Evolutionary conservation across 768 basidiomycete species (phyloP), one percentile per base, ranked within the genome.

Genomic region (Peribolospora kevripleyi): DNA sequence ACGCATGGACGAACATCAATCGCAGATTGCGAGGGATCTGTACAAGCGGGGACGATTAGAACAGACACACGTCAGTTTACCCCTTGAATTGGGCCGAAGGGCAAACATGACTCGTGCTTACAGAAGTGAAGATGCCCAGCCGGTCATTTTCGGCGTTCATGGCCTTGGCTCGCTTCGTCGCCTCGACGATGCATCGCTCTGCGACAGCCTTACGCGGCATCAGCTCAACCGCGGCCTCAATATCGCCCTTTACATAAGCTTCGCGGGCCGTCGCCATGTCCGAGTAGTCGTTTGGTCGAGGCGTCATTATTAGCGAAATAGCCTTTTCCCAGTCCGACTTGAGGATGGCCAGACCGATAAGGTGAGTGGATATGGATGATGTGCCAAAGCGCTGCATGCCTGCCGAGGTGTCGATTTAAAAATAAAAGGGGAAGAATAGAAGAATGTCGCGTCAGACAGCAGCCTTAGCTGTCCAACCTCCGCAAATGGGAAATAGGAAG

Each of bases 331-430:
- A 98, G 59, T 95, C 80, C 1, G 82, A 82, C 62, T 77, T 78
- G 36, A 98, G 74, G 45, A 98, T 71, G 4, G 86, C 83, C 14
- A 97, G 74, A 13, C 93, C 93, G 54, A 97, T 90, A 2, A 82
- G 72, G 64, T 98, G 93, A 0, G 93, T 97, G 4, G 91, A 88
- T 45, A 97, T 80, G 41, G 86, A 80, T 11, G 93, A 87, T 2
- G 90, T 97, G 50, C 93, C 93, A 68, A 98, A 98, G 8, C 93
- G 81, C 64, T 98, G 93, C 91, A 98, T 97, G 48, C 91, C 88
- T 65, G 49, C 2, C 36, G 10, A 49, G 8, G n/a, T 14, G 48
- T 13, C 42, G 48, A 41, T 61, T 52, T 13, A 55, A 43, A 54
- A 50, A 43, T 13, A 7, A 39, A 48, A 25, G 38, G 45, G 43